phyloP scores from a whole-genome alignment of 139 green algal genomes.

The Ettlia oleoabundans region DNA sequence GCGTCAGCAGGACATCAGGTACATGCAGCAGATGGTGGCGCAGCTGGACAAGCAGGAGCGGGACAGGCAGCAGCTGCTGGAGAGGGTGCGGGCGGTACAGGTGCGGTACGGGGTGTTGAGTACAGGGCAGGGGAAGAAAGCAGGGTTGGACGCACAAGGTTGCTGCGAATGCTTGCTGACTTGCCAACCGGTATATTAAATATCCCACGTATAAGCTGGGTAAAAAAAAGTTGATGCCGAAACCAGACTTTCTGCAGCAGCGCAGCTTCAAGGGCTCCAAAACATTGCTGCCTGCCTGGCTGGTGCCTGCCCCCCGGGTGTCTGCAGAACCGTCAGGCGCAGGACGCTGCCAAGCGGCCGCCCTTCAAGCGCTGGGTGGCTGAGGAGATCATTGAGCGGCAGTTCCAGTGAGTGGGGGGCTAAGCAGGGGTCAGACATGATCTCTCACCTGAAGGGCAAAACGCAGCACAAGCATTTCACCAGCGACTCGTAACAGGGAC shows the following conservation, averaged over 20 bases:
- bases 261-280: too few species aligned
- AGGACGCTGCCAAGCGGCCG: conserved; percentile 27
- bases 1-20: conserved; percentile 19
- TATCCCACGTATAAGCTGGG: too few species aligned
- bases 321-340: conserved; percentile 34
- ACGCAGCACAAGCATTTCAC: too few species aligned
- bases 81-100: conserved; percentile 35
- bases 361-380: conserved; percentile 45
- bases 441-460: too few species aligned
- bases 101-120: neutral
- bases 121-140: too few species aligned
- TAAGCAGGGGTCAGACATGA: too few species aligned
- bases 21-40: conserved; percentile 31
- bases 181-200: too few species aligned
- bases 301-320: neutral
- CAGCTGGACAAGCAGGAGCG: conserved; percentile 45
- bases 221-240: too few species aligned
- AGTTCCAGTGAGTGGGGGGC: conserved; percentile 41
- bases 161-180: too few species aligned
- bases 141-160: too few species aligned
- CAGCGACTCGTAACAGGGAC: too few species aligned
- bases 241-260: too few species aligned
- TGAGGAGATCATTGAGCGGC: conserved; percentile 35
- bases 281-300: neutral
- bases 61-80: conserved; percentile 33